Evolutionary conservation across 1,284 basidiomycete genomes (phyloP), one percentile per base, ranked within the genome.

Genomic region (Sporisorium exsertum): DNA sequence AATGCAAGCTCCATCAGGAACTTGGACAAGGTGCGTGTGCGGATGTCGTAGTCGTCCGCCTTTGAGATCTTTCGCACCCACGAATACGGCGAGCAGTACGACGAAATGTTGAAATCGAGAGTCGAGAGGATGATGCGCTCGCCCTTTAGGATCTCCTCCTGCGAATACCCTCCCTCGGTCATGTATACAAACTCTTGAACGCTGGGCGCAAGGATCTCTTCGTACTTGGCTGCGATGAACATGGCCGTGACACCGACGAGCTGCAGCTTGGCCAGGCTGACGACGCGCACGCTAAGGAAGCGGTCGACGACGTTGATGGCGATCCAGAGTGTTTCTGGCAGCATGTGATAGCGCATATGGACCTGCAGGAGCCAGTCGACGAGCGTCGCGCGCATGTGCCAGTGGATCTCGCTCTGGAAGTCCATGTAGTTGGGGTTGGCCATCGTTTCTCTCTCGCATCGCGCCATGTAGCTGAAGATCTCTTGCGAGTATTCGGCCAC

Each of bases 61-160:
- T 98, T 99, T 87, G 93, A 95, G 68, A 95, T 91, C 82, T 92
- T 92, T 76, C 97, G 91, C 88, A 99, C 95, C 97, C 97, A 99
- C 85, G 93, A 95, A 88, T 99, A 99, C 2, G 97, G 97, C 52
- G 96, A 97, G 88, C 97, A 99, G 88, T 99, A 99, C 64, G 94
- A 91, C 64, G 95, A 98, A 84, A 99, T 86, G 86, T 92, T 92
- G 88, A 98, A 99, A 76, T 97, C 94, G 65, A 99, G 90, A 45
- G 94, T 94, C 87, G 70, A 71, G 16, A 80, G 68, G 82, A 99
- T 92, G 85, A 99, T 98, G 52, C 94, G 91, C 87, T 98, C 96
- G 85, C 96, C 96, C 94, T 94, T 91, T 59, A 97, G 89, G 78
- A 99, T 94, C 86, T 99, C 94, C 0, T 90, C 88, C 81, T 93